Evolutionary conservation across 2,329 filamentous ascomycete genomes (phyloP), one percentile per base, ranked within the genome.

Genomic region (Daldinia sp.): DNA sequence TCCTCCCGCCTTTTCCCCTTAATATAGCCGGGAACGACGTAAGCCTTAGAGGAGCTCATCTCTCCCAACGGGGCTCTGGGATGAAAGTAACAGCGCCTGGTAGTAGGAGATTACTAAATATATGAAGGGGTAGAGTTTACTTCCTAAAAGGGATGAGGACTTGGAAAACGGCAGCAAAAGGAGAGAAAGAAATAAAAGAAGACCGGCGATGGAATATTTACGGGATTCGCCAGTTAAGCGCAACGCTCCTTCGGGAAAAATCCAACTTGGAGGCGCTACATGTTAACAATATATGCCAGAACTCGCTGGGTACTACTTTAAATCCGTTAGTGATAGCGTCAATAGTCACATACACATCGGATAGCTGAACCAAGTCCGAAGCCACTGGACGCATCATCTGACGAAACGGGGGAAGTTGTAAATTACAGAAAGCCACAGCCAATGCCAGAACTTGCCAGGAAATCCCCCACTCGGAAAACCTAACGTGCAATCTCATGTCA

Each of bases 401-500:
- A 61, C 52, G 59, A 45, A 61, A 58, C 37, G 63, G 45, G 55
- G 34, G 32, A 58, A 30, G 29, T 29, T 49, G 19, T 52, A 19
- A 21, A 55, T 29, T 51, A 50, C 25, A 59, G 45, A 47, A 53
- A 50, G 39, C 45, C 35, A 52, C 49, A 55, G 48, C 13, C 39
- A 52, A 53, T 25, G 25, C 23, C 25, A 15, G 17, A 45, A 51
- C 54, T 10, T 29, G 9, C 37, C 29, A 27, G 54, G 30, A 48
- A 54, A 54, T 37, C 50, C 56, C 55, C 66, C 58, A 66, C 63
- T 53, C 50, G 37, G 43, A 32, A 62, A 45, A 45, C 29, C 29
- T 52, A 35, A 41, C 37, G 35, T 58, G 52, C 50, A 63, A 53
- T 45, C 34, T 47, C 57, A 53, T 63, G 58, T 52, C 23, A 32